Conservation (phyloP, 225 moss, liverwort and hornwort genomes). For the Antitrichia curtipendula region DNA sequence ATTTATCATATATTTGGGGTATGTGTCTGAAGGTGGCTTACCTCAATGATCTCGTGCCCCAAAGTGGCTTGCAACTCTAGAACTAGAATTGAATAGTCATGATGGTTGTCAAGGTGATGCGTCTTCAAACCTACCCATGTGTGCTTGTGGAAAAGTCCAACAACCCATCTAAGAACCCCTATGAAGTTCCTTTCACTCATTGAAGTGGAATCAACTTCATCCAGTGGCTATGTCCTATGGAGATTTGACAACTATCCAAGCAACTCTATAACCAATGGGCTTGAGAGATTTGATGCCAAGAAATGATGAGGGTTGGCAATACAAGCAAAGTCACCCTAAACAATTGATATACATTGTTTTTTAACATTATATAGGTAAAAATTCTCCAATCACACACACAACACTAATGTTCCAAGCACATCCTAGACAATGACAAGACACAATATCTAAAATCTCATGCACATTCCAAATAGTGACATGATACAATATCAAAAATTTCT, state of each 20-base stretch:
- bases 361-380: background rate
- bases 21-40: rapidly evolving
- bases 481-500: background rate
- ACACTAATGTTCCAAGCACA: background rate
- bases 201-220: background rate
- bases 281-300: background rate
- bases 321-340: background rate
- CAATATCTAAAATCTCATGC: background rate
- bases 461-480: background rate
- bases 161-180: too few species aligned
- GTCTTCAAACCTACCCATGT: rapidly evolving
- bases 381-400: background rate
- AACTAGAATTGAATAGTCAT: background rate
- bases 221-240: rapidly evolving
- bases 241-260: background rate
- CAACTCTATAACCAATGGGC: rapidly evolving
- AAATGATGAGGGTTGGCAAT: background rate
- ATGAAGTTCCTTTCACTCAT: background rate
- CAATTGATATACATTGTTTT: background rate
- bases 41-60: rapidly evolving
- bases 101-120: background rate
- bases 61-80: rapidly evolving
- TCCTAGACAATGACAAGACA: background rate
- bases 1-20: rapidly evolving
- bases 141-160: rapidly evolving